Evolutionary conservation across 768 basidiomycete genomes (phyloP).

Genomic region (Trametes gibbosa): DNA sequence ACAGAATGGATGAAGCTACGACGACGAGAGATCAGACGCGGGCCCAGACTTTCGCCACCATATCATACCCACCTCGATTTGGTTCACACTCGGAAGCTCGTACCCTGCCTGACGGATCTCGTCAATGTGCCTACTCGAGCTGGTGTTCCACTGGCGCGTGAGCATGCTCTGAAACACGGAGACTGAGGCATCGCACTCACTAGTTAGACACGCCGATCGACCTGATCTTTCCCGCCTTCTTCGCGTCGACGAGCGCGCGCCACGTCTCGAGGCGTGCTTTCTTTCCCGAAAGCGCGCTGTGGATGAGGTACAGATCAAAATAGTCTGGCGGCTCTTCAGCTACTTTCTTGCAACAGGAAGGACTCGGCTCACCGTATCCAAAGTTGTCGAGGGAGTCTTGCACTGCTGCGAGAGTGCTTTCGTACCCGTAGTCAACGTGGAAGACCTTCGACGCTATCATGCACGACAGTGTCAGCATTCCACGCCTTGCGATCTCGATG

Average conservation of each 20-base stretch:
- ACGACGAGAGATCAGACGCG: not conserved
- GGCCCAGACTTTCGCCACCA: not conserved
- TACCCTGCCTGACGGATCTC: constrained; percentile 65
- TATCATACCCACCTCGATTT: constrained; percentile 62
- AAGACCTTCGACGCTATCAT: constrained; percentile 62
- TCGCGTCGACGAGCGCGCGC: constrained; percentile 36
- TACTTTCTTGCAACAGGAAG: not conserved
- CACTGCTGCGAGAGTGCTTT: constrained; percentile 25
- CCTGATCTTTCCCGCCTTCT: constrained; percentile 37
- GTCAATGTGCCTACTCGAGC: constrained; percentile 69
- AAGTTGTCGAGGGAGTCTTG: constrained; percentile 30
- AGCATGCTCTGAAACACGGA: not conserved
- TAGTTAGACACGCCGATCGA: constrained; percentile 49
- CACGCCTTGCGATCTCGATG: not conserved
- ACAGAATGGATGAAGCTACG: constrained; percentile 71
- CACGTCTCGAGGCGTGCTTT: constrained; percentile 39
- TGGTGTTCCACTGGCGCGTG: constrained; percentile 25
- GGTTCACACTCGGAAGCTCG: constrained; percentile 71
- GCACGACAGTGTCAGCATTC: too few species aligned
- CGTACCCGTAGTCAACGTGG: constrained; percentile 42
- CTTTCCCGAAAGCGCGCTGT: constrained; percentile 39
- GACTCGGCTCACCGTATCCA: constrained; percentile 29
- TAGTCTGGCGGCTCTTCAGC: constrained; percentile 31
- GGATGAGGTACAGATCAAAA: constrained; percentile 49
- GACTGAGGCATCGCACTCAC: constrained; percentile 29